Base-by-base conservation (phyloP, 805 yeast species). In the Hagleromyces aurorensis region DNA sequence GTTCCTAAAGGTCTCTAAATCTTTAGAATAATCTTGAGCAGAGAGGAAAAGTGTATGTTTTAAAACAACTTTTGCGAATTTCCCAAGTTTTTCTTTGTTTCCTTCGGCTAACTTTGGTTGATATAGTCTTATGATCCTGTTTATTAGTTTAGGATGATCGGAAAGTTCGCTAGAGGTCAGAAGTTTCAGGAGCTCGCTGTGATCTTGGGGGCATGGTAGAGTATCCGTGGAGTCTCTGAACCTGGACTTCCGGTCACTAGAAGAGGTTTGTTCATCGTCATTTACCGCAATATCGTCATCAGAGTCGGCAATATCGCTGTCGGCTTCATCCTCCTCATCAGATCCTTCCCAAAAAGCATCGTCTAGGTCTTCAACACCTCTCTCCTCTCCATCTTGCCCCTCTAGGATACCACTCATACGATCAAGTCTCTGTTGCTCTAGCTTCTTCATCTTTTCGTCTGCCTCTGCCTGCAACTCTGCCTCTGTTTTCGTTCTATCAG, bases 81-180 rank as follows among this genome's bases (percentile, higher is more conserved):
- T 49, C 14, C 78, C 81, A 41, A 82, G 58, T 46, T 70, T 77
- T 36, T 75, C 81, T 49, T 83, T 85, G 54, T 89, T 86, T 3
- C 94, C 96, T 32, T 65, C 70, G 3, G 82, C 85, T 30, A 82
- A 63, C 38, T 78, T 74, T 9, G 96, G 94, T 39, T 81, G 84
- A 55, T 78, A 75, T 0, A 63, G 50, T 29, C 66, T 67, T 33
- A 82, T 57, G 23, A 86, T 68, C 33, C 69, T 67, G 29, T 70
- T 68, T 16, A 83, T 64, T 16, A 67, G 57, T 3, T 57, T 52
- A 12, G 70, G 55, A 11, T 72, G 72, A 18, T 71, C 68, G 10
- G 50, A 49, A 23, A 61, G 52, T 7, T 62, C 59, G 16, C 57
- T 37, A 2, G 48, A 49, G 9, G 55, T 47, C 3, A 72, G 43